These are phyloP conservation scores for Lipomyces japonicus DNA, from an alignment of 805 yeast species.

Conservation along the genomic window DNA sequence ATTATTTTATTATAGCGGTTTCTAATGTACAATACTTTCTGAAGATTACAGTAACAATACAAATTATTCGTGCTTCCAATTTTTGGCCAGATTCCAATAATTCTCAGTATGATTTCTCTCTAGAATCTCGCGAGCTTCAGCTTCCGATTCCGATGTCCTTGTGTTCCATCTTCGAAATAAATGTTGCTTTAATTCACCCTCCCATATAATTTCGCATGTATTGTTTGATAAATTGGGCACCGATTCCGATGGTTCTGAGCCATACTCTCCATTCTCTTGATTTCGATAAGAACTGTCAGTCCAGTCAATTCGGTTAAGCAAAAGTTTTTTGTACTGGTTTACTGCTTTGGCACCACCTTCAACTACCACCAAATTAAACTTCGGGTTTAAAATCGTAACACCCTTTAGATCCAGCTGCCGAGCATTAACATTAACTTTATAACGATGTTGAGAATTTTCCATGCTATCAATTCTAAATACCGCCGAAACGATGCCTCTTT, in stretches of 20 bases:
- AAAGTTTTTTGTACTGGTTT: slow-evolving; percentile 58
- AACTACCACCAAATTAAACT: slow-evolving; percentile 57
- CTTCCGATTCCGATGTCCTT: slow-evolving; percentile 22
- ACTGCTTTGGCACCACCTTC: slow-evolving; percentile 70
- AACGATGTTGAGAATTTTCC: slow-evolving; percentile 62
- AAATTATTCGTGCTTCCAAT: slow-evolving; percentile 7
- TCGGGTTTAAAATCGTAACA: slow-evolving; percentile 37
- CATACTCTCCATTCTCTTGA: slow-evolving; percentile 13
- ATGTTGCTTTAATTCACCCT: slow-evolving; percentile 30
- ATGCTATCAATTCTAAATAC: slow-evolving; percentile 57
- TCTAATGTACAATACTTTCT: background rate
- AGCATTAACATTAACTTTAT: slow-evolving; percentile 76
- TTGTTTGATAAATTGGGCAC: slow-evolving; percentile 7
- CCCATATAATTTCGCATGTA: slow-evolving; percentile 31
- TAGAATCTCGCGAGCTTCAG: slow-evolving; percentile 23
- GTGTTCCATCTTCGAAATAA: slow-evolving; percentile 22
- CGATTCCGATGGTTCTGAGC: background rate
- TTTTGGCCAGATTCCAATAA: slow-evolving; percentile 29
- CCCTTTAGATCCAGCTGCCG: slow-evolving; percentile 69
- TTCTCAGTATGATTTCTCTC: slow-evolving; percentile 15
- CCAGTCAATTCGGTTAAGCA: slow-evolving; percentile 69
- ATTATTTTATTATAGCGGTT: background rate
- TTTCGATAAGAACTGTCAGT: slow-evolving; percentile 39
- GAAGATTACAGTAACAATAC: background rate
- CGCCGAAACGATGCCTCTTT: slow-evolving; percentile 51